Conservation (phyloP, 768 basidiomycete species). For the Candolleomyces eurysporus region DNA sequence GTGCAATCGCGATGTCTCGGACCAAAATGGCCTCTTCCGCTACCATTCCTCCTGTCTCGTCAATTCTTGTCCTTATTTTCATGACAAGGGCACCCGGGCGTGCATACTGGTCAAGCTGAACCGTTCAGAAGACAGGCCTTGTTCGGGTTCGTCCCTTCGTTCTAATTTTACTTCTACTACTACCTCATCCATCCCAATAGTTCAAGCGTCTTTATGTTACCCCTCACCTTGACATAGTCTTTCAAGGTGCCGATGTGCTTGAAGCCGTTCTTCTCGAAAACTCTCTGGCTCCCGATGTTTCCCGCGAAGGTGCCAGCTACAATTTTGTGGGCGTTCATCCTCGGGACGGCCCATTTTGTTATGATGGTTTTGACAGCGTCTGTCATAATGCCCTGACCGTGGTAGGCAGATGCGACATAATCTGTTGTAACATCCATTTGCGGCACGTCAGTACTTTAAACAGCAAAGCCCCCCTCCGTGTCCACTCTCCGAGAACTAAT, state of each 20-base stretch:
- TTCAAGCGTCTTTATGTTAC: slow-evolving; percentile 20
- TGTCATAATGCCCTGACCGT: slow-evolving; percentile 55
- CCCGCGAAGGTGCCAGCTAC: slow-evolving; percentile 42
- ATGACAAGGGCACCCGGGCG: too few species aligned
- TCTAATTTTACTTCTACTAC: too few species aligned
- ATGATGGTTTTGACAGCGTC: slow-evolving; percentile 55
- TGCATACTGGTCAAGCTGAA: too few species aligned
- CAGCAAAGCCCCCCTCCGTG: neutral
- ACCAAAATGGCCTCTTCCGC: too few species aligned
- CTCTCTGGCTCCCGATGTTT: slow-evolving; percentile 55
- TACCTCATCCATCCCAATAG: slow-evolving; percentile 25
- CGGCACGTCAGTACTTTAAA: neutral
- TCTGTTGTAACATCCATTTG: slow-evolving; percentile 11
- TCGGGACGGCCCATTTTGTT: slow-evolving; percentile 57
- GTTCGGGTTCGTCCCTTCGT: too few species aligned
- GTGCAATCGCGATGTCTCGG: too few species aligned
- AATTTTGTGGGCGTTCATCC: slow-evolving; percentile 54
- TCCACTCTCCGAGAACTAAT: neutral
- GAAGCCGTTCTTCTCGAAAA: slow-evolving; percentile 43
- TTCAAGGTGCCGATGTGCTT: slow-evolving; percentile 15
- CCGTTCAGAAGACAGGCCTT: too few species aligned
- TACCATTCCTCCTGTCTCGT: too few species aligned
- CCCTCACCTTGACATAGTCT: slow-evolving; percentile 17
- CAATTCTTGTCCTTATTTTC: too few species aligned
- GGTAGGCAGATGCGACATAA: slow-evolving; percentile 23